phyloP scores from a whole-genome alignment of 2,329 filamentous ascomycete genomes.

The Aspergillus quadrilineatus region DNA sequence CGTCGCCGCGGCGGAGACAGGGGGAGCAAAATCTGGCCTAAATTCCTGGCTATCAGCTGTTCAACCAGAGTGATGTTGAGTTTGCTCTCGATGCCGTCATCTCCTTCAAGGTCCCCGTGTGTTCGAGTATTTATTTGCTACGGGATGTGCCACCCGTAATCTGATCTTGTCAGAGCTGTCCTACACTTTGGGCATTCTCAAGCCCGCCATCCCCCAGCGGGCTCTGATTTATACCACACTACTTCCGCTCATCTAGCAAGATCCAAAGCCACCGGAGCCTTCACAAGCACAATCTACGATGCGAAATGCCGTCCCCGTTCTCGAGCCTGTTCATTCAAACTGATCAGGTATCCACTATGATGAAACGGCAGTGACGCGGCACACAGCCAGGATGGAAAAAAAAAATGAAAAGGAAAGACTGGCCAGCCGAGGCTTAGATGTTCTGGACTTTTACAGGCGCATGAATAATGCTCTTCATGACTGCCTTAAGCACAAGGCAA shows the following conservation, averaged over 20 bases:
- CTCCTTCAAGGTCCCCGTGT: neutral
- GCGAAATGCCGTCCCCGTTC: neutral
- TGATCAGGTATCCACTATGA: neutral
- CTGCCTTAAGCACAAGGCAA: neutral
- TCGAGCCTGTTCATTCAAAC: neutral
- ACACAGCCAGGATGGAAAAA: neutral
- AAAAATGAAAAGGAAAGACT: neutral
- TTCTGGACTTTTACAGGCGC: neutral
- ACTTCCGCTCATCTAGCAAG: too few species aligned
- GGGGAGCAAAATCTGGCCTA: neutral
- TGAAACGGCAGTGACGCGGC: neutral
- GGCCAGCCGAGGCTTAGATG: neutral
- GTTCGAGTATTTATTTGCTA: neutral
- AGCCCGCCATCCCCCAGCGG: too few species aligned
- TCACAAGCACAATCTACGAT: neutral
- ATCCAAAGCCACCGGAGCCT: too few species aligned
- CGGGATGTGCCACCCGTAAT: too few species aligned
- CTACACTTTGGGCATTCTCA: too few species aligned
- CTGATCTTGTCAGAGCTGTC: too few species aligned
- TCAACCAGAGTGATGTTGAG: too few species aligned
- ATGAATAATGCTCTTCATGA: neutral
- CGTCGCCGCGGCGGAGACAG: conserved; percentile 22
- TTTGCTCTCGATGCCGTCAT: neutral
- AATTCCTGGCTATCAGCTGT: neutral
- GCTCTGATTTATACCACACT: too few species aligned